phyloP scores from a whole-genome alignment of 306 rosid genomes.

The Castanea mollissima region DNA sequence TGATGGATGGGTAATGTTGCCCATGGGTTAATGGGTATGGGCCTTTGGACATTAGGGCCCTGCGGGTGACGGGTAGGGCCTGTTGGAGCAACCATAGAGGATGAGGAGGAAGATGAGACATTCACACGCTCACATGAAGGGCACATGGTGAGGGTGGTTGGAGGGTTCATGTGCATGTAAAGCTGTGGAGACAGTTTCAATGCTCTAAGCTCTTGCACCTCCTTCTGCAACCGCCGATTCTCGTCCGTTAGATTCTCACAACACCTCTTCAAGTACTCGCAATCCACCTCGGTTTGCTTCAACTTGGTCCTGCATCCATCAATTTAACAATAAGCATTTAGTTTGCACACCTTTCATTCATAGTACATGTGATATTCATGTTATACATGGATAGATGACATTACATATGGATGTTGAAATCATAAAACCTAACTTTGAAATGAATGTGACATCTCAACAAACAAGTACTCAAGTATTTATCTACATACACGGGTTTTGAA shows the following conservation, averaged over 20 bases:
- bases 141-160: conserved; percentile 97
- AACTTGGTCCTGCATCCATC: conserved; percentile 70
- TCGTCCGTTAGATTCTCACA: conserved; percentile 84
- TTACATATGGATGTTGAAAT: no score
- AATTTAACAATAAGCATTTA: not conserved
- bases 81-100: conserved; percentile 4
- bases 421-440: not conserved
- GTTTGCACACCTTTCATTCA: conserved; percentile 3
- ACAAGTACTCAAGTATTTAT: not conserved
- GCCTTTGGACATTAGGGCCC: conserved; percentile 31
- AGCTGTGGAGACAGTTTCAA: conserved; percentile 83
- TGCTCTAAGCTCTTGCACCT: conserved; percentile 91
- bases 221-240: conserved; percentile 82
- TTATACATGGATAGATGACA: no score
- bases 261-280: conserved; percentile 77
- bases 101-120: conserved; percentile 45
- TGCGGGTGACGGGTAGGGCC: conserved; percentile 18
- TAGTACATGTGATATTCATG: not conserved
- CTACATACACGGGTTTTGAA: no score
- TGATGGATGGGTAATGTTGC: conserved; percentile 45
- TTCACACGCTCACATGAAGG: conserved; percentile 90
- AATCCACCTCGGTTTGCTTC: conserved; percentile 97
- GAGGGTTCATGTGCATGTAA: conserved; percentile 91
- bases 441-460: not conserved
- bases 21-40: conserved; percentile 63